Conservation (phyloP, 176 grass and related monocot genomes). For the Oryza brachyantha region DNA sequence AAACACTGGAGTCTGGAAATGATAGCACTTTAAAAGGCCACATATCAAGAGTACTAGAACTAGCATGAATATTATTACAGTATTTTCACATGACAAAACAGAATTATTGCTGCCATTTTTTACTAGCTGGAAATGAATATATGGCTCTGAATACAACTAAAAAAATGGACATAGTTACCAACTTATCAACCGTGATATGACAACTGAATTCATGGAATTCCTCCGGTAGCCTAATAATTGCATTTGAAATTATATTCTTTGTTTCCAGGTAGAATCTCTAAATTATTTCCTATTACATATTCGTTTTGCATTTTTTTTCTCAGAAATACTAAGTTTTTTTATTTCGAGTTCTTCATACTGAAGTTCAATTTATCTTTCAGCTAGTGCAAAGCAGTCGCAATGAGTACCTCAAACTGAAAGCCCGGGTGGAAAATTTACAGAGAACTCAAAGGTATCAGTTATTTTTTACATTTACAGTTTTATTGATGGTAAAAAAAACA, state of each 20-base stretch:
- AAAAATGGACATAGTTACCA: no score
- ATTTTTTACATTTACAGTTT: no score
- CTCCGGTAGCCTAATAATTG: background rate
- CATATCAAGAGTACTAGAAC: no score
- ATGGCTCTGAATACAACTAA: background rate
- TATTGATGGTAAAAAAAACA: no score
- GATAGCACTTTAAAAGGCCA: no score
- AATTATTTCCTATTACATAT: background rate
- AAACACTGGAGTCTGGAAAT: no score
- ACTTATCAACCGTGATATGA: background rate
- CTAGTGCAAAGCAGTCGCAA: constrained; percentile 75
- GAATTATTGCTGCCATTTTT: background rate
- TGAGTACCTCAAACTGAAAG: constrained; percentile 80
- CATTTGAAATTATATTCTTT: background rate
- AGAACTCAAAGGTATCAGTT: constrained; percentile 80
- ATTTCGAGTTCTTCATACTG: background rate
- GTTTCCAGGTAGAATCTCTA: background rate
- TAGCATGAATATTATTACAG: background rate
- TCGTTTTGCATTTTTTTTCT: background rate
- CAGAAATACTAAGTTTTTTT: background rate
- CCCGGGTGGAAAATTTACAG: constrained; percentile 70
- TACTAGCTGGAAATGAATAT: background rate
- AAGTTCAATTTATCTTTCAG: constrained; percentile 46
- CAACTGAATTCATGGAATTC: background rate
- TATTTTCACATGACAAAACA: background rate